Conservation (phyloP, 1,284 basidiomycete genomes). For the Kwoniella shivajii region DNA sequence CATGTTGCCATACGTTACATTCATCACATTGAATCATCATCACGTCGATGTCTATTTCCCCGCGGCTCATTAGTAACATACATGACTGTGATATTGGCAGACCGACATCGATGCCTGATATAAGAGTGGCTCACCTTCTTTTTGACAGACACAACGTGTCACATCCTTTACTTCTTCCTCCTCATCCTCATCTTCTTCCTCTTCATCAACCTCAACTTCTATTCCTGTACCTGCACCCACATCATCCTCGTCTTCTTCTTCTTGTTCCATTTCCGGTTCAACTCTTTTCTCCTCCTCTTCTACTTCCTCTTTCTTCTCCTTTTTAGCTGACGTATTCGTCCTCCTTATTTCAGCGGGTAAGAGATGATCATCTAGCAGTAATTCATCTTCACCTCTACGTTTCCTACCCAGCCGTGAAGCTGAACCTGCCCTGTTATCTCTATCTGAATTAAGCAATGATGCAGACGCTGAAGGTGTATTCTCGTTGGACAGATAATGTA, state of each 20-base stretch:
- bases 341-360: conserved; percentile 41
- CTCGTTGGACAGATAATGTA: not conserved
- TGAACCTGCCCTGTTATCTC: conserved; percentile 16
- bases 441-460: conserved; percentile 11
- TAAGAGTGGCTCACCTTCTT: conserved; percentile 65
- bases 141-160: conserved; percentile 92
- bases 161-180: conserved; percentile 72
- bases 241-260: conserved; percentile 29
- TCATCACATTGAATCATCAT: conserved; percentile 96
- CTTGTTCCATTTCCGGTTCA: conserved; percentile 15
- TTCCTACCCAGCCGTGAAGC: conserved; percentile 23
- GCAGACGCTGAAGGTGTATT: conserved; percentile 22
- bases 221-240: conserved; percentile 25
- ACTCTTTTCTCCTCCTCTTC: conserved; percentile 16
- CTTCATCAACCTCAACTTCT: conserved; percentile 16
- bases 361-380: conserved; percentile 47
- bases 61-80: no score
- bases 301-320: conserved; percentile 17
- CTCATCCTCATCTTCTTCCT: conserved; percentile 49
- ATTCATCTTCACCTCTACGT: conserved; percentile 45
- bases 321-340: conserved; percentile 11
- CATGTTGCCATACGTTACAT: conserved; percentile 98
- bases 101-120: no score
- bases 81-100: no score
- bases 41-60: conserved; percentile 70